Evolutionary conservation across 768 basidiomycete species (phyloP).

Genomic region (Boletus vermiculosoides): DNA sequence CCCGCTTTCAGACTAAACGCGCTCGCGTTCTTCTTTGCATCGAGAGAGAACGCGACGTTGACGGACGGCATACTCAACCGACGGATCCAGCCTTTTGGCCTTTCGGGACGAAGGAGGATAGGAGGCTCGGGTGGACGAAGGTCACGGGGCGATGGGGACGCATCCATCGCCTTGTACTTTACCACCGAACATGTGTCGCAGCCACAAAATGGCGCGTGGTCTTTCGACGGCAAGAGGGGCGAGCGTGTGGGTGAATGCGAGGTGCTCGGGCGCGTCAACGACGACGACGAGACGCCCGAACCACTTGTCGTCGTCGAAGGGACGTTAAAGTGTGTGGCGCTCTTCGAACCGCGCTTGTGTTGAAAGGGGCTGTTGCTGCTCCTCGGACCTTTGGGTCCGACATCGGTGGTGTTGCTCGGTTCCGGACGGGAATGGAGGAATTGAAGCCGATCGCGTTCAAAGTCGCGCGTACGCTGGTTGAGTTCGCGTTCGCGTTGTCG

Average conservation of each 20-base stretch:
- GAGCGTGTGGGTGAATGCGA: constrained; percentile 32
- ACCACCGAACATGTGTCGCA: constrained; percentile 61
- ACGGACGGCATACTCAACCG: constrained; percentile 73
- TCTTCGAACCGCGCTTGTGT: constrained; percentile 32
- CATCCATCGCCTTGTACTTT: constrained; percentile 46
- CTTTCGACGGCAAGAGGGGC: constrained; percentile 28
- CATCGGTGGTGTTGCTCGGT: constrained; percentile 27
- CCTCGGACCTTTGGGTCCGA: constrained; percentile 27
- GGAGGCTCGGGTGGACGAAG: constrained; percentile 44
- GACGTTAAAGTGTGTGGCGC: constrained; percentile 28
- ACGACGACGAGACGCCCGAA: not conserved
- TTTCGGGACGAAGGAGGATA: constrained; percentile 48
- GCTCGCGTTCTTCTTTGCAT: constrained; percentile 54
- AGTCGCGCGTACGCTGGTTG: constrained; percentile 49
- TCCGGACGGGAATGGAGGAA: constrained; percentile 37
- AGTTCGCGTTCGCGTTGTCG: constrained; percentile 55
- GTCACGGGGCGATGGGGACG: constrained; percentile 30
- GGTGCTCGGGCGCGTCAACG: constrained; percentile 16
- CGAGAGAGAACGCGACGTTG: constrained; percentile 58
- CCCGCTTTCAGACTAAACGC: constrained; percentile 36
- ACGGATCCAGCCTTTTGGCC: constrained; percentile 72
- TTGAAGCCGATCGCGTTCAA: constrained; percentile 54
- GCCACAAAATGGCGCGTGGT: constrained; percentile 65
- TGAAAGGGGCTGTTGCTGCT: constrained; percentile 17
- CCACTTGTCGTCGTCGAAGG: constrained; percentile 17